Evolutionary conservation across 805 yeast species (phyloP).

Genomic region (Ogataea degrootiae): DNA sequence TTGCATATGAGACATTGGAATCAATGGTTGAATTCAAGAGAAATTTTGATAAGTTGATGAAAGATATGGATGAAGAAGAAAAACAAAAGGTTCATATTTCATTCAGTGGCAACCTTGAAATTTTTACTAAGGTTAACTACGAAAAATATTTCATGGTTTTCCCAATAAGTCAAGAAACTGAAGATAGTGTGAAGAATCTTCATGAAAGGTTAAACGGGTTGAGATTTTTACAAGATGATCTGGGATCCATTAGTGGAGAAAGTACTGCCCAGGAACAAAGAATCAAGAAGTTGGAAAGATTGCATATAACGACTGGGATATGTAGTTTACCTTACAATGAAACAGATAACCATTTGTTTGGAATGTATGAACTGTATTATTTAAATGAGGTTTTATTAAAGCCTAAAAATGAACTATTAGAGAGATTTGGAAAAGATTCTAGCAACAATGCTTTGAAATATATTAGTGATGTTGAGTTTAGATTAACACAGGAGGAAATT

Average conservation of each 20-base stretch:
- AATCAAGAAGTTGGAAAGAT: slow-evolving; percentile 5
- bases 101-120: slow-evolving; percentile 4
- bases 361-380: slow-evolving; percentile 24
- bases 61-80: slow-evolving; percentile 1
- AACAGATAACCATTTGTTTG: slow-evolving; percentile 11
- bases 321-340: neutral
- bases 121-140: slow-evolving; percentile 14
- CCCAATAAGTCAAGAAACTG: slow-evolving; percentile 3
- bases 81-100: slow-evolving; percentile 3
- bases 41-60: slow-evolving; percentile 6
- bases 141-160: slow-evolving; percentile 12
- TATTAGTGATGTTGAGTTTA: slow-evolving; percentile 13
- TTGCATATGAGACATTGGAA: slow-evolving; percentile 11
- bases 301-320: slow-evolving; percentile 20
- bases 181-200: slow-evolving; percentile 3
- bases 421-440: slow-evolving; percentile 13
- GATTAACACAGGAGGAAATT: slow-evolving; percentile 6
- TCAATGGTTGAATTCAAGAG: slow-evolving; percentile 9
- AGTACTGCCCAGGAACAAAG: slow-evolving; percentile 3
- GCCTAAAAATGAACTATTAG: slow-evolving; percentile 16
- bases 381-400: slow-evolving; percentile 21
- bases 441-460: slow-evolving; percentile 6
- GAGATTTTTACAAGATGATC: slow-evolving; percentile 11
- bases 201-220: slow-evolving; percentile 1
- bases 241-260: slow-evolving; percentile 19